These are phyloP conservation scores for Clavispora carvajalis DNA, from an alignment of 805 yeast species.

Conservation along the genomic window DNA sequence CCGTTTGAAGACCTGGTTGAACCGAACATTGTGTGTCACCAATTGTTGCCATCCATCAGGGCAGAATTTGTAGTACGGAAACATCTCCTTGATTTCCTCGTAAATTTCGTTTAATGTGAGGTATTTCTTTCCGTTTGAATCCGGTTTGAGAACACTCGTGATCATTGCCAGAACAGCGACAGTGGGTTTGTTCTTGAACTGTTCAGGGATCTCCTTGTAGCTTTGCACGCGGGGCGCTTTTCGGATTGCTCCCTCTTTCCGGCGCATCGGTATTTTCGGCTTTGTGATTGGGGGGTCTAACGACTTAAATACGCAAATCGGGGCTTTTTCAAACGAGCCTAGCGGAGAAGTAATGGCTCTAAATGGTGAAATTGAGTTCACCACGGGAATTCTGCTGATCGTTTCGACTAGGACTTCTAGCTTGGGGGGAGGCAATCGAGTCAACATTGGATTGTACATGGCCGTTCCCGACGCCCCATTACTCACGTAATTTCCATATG, in stretches of 20 bases:
- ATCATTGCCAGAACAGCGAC: constrained; percentile 77
- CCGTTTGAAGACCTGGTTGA: constrained; percentile 79
- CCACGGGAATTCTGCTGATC: constrained; percentile 21
- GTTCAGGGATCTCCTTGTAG: constrained; percentile 83
- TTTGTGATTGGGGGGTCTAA: constrained; percentile 24
- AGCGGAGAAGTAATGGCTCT: constrained; percentile 25
- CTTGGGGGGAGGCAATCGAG: constrained; percentile 32
- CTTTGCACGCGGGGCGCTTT: constrained; percentile 59
- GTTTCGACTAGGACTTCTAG: constrained; percentile 28
- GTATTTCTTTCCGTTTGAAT: constrained; percentile 58
- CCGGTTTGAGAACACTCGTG: constrained; percentile 68
- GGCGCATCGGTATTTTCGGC: constrained; percentile 30
- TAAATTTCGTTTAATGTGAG: constrained; percentile 66
- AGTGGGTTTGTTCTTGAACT: constrained; percentile 79
- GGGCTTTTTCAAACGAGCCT: constrained; percentile 13
- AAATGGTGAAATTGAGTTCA: constrained; percentile 16
- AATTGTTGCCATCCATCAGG: constrained; percentile 98
- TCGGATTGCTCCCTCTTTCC: constrained; percentile 27
- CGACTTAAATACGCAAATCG: constrained; percentile 30
- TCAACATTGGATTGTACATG: constrained; percentile 2
- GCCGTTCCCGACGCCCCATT: not conserved
- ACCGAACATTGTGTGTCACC: constrained; percentile 81
- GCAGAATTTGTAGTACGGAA: constrained; percentile 89
- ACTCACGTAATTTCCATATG: not conserved
- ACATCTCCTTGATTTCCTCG: constrained; percentile 77